Evolutionary conservation across 352 stramenopile species (phyloP).

Genomic region (Pythium volutum): DNA sequence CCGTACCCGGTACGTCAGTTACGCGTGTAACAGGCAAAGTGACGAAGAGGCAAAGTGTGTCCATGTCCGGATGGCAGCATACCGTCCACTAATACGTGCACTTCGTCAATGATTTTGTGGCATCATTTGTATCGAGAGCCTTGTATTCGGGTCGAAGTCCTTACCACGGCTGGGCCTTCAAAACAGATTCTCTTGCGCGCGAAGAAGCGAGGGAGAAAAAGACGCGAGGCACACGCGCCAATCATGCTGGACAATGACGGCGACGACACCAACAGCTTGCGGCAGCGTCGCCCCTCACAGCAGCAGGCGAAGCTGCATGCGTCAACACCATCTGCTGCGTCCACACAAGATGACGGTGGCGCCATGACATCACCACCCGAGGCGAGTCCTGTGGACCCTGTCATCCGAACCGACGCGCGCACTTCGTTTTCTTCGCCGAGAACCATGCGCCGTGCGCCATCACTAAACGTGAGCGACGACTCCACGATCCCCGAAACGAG

Average conservation of each 20-base stretch:
- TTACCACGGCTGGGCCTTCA: neutral
- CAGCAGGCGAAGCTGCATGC: neutral
- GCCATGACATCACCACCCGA: neutral
- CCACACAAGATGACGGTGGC: neutral
- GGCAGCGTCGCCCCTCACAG: neutral
- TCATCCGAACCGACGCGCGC: neutral
- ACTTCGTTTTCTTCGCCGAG: slow-evolving; percentile 4
- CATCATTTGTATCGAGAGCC: neutral
- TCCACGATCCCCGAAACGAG: neutral
- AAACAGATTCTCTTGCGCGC: neutral
- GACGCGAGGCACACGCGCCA: neutral
- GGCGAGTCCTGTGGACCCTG: neutral
- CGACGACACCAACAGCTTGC: neutral
- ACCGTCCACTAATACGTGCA: neutral
- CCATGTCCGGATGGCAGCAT: slow-evolving; percentile 9
- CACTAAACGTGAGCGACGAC: slow-evolving; percentile 9
- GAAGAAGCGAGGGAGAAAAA: neutral
- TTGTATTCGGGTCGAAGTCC: slow-evolving; percentile 1
- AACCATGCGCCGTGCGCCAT: neutral
- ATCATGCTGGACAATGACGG: slow-evolving; percentile 5
- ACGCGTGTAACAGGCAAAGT: neutral
- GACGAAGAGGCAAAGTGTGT: slow-evolving; percentile 1
- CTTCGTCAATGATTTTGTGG: neutral
- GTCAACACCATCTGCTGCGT: slow-evolving; percentile 12
- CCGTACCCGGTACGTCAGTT: too few species aligned